A percentile compares a stretch with the other conserved stretches of the same genome.
phyloP scores from a whole-genome alignment of 768 basidiomycete species.

The Lanmaoa pseudosensibilis region DNA sequence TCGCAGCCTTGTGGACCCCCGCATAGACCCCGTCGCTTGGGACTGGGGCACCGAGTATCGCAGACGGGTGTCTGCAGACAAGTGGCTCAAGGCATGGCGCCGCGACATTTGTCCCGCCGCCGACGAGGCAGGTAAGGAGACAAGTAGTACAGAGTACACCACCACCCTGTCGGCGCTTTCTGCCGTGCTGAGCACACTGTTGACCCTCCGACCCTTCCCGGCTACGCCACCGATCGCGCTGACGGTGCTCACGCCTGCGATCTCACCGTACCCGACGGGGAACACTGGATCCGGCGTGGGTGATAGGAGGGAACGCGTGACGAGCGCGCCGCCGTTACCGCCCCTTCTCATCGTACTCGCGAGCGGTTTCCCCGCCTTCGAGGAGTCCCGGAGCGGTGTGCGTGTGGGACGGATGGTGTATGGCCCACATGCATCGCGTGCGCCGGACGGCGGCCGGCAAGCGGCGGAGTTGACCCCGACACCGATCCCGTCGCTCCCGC shows the following conservation, averaged over 20 bases:
- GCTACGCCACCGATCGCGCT: conserved; percentile 23
- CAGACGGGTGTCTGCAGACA: conserved; percentile 23
- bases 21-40: conserved; percentile 15
- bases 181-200: conserved; percentile 35
- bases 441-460: background rate
- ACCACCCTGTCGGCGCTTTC: conserved; percentile 23
- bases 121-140: background rate
- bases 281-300: conserved; percentile 5
- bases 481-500: conserved; percentile 33
- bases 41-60: conserved; percentile 30
- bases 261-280: conserved; percentile 9
- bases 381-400: conserved; percentile 27
- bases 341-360: conserved; percentile 29
- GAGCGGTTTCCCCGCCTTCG: conserved; percentile 6
- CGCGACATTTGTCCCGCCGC: conserved; percentile 8
- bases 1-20: conserved; percentile 25
- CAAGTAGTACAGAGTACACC: background rate
- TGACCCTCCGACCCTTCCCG: conserved; percentile 34
- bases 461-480: background rate
- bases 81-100: conserved; percentile 27
- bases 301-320: conserved; percentile 23
- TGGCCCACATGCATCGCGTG: conserved; percentile 18
- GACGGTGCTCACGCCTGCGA: conserved; percentile 14
- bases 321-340: conserved; percentile 35
- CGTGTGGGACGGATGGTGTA: conserved; percentile 18